Conservation (phyloP, 2,329 filamentous ascomycete species). For the Xylariaceae sp. region DNA sequence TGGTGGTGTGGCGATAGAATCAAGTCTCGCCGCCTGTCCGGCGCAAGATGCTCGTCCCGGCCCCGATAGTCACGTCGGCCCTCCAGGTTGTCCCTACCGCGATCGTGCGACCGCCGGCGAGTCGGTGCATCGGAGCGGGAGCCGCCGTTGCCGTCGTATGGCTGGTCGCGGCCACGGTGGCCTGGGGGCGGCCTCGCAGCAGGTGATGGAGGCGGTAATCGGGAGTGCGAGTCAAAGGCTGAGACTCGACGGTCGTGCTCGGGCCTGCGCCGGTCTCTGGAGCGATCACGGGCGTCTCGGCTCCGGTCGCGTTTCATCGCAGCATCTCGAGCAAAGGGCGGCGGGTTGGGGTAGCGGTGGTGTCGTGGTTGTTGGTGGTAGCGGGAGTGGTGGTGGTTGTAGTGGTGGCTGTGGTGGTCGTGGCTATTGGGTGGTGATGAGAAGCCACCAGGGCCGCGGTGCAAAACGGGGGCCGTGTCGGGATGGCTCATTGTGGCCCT, state of each 20-base stretch:
- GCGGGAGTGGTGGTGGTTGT: conserved; percentile 7
- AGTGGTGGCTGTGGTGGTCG: conserved; percentile 3
- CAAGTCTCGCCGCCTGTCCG: conserved; percentile 24
- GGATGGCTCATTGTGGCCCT: conserved; percentile 18
- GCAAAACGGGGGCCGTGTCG: conserved; percentile 15
- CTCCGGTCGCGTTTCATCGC: conserved; percentile 34
- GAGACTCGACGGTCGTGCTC: conserved; percentile 18
- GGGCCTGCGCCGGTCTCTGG: conserved; percentile 28
- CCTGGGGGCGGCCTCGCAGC: conserved; percentile 14
- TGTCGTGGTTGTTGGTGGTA: conserved; percentile 5
- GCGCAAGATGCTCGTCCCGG: conserved; percentile 13
- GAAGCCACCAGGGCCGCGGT: conserved; percentile 13
- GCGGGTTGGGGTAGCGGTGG: conserved; percentile 10
- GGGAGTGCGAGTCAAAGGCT: conserved; percentile 12
- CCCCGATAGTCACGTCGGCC: conserved; percentile 12
- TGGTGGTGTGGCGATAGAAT: conserved; percentile 21
- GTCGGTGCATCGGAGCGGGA: conserved; percentile 26
- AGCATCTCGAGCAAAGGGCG: conserved; percentile 27
- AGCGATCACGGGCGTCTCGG: conserved; percentile 25
- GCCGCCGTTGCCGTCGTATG: conserved; percentile 26
- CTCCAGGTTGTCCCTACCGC: conserved; percentile 27
- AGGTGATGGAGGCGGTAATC: conserved; percentile 17
- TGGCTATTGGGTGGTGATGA: conserved; percentile 6
- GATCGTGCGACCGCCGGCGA: conserved; percentile 31
- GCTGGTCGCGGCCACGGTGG: conserved; percentile 15